Evolutionary conservation across 1,284 basidiomycete genomes (phyloP), one percentile per base, ranked within the genome.

Genomic region (Trichosporon sp.): DNA sequence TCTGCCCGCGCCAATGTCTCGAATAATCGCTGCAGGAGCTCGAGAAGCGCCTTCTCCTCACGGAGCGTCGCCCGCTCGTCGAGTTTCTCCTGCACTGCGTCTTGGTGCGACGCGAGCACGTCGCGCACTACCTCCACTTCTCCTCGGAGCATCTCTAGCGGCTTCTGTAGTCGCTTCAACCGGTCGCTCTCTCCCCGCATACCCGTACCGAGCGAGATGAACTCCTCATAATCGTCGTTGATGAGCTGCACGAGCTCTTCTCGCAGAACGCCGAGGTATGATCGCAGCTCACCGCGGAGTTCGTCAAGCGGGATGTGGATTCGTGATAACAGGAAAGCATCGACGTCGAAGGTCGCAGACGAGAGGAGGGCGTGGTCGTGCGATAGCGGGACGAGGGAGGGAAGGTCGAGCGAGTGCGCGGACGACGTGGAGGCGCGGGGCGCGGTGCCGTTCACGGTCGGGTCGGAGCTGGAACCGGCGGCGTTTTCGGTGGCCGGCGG

Each of bases 151-250:
- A 84, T 85, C 11, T 77, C 83, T 62, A 96, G 78, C 1, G 93
- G 93, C 38, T 80, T 80, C 75, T 89, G 88, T 66, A 96, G 80
- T 66, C 87, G 85, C 72, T 88, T 86, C 75, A 95, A 80, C 71
- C 92, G 86, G 62, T 86, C 85, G 1, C 92, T 92, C 81, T 97
- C 94, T 34, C 91, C 92, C 70, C 89, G 86, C 73, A 97, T 80
- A 74, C 95, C 92, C 1, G 92, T 95, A 73, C 95, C 95, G 27
- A 99, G 86, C 74, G 92, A 93, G 74, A 99, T 97, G 81, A 98
- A 98, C 58, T 95, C 95, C 81, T 95, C 94, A 81, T 98, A 98
- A 83, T 98, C 95, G 77, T 95, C 91, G 81, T 99, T 98, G 82
- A 99, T 98, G 78, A 98, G 89, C 77, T 89, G 90, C 32, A 98